Base-by-base conservation (phyloP, 2,329 filamentous ascomycete species). In the Immersiporthe knoxdaviesiana region DNA sequence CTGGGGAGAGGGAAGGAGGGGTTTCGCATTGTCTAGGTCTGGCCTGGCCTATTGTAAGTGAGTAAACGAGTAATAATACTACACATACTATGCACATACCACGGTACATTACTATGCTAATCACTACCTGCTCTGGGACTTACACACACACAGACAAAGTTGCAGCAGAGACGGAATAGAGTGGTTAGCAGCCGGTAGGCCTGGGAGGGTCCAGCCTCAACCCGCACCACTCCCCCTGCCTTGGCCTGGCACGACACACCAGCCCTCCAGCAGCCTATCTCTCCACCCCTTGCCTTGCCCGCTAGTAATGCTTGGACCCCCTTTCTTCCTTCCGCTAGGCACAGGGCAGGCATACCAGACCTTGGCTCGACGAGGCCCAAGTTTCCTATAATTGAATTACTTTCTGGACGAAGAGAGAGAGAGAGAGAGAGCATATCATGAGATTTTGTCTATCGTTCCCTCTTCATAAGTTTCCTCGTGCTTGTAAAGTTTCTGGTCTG, bases 181-280 rank as follows among this genome's bases (percentile, higher is more conserved):
- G n/a, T n/a, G 18, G 21, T 47, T 47, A n/a, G n/a, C n/a, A n/a
- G n/a, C n/a, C 6, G 35, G 35, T 35, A 35, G 8, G 35, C 16
- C n/a, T 47, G 18, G 30, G 30, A n/a, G 18, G 32, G 56, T 59
- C 56, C 56, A 59, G 56, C 56, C 56, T 59, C 37, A 39, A 12
- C 30, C 56, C 16, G 56, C 56, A 30, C 11, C 11, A 8, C 37
- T 12, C 37, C 24, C 32, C 54, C 54, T n/a, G 56, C 56, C 32
- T 18, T 59, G 32, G 56, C 56, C 56, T 59, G 56, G 56, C 30
- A 8, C 32, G 56, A 37, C 56, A 37, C 56, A 32, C 18, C 21
- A 37, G 14, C 56, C 32, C 56, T 5, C 30, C 5, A 59, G 30
- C 35, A 35, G 52, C 30, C 52, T 21, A n/a, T n/a, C n/a, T n/a